Conservation (phyloP, 148 eudicot genomes). For the Pouteria glomerata region DNA sequence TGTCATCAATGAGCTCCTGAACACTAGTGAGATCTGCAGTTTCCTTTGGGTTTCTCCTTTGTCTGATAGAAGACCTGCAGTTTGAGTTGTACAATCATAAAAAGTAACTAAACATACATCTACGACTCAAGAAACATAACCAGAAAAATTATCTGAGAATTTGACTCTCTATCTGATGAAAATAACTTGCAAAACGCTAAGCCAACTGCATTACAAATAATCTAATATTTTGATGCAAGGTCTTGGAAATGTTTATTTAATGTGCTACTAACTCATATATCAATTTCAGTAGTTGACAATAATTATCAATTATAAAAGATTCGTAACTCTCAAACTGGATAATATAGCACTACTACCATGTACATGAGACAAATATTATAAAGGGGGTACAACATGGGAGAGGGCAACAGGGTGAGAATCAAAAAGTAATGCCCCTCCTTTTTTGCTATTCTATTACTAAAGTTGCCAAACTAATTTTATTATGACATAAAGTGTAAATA, state of each 20-base stretch:
- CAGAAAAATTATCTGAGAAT: neutral
- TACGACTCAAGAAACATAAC: neutral
- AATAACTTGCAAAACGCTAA: too few relatives aligned
- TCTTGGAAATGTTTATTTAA: neutral
- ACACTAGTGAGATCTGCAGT: constrained; percentile 89
- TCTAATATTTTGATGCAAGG: neutral
- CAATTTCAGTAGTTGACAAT: neutral
- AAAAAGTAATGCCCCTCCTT: neutral
- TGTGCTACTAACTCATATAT: neutral
- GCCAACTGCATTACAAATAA: neutral
- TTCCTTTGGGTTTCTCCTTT: constrained; percentile 87
- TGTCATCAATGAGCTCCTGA: constrained; percentile 69
- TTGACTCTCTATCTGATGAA: too few relatives aligned
- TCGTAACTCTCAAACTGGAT: too few relatives aligned
- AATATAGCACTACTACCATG: too few relatives aligned
- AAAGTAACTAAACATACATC: neutral
- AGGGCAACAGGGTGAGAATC: neutral
- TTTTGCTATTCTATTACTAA: neutral
- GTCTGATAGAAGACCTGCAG: constrained; percentile 78
- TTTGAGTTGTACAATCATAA: constrained; percentile 3
- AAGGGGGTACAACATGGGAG: neutral
- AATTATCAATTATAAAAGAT: too few relatives aligned
- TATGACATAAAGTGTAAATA: too few relatives aligned
- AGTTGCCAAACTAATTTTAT: neutral
- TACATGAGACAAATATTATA: neutral